These are phyloP conservation scores for Quercus aquifolioides DNA, from an alignment of 306 rosid genomes.

Conservation along the genomic window DNA sequence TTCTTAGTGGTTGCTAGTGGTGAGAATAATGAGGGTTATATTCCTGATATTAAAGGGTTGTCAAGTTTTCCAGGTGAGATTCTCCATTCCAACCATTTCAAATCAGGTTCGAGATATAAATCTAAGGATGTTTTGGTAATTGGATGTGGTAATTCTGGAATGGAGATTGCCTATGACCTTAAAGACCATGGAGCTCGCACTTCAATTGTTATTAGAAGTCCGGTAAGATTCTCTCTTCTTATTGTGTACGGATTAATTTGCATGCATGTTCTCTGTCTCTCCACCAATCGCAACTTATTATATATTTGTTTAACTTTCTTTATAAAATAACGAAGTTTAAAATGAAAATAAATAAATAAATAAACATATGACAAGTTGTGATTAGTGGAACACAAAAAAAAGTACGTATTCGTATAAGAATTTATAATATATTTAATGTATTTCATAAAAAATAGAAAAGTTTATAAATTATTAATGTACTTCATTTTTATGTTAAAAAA, in stretches of 20 bases:
- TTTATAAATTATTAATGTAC: no score
- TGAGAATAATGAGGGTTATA: constrained; percentile 26
- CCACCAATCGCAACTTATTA: no score
- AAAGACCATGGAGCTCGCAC: constrained; percentile 4
- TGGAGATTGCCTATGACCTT: constrained; percentile 55
- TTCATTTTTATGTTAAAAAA: no score
- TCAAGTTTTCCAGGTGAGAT: constrained; percentile 37
- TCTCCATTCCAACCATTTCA: constrained; percentile 45
- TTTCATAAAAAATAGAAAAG: no score
- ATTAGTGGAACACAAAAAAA: no score
- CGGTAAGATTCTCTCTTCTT: constrained; percentile 24
- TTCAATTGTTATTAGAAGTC: constrained; percentile 38
- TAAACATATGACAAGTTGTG: no score
- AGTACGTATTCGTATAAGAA: fast-evolving
- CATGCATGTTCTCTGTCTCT: background rate
- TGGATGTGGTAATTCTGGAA: constrained; percentile 67
- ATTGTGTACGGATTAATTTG: background rate
- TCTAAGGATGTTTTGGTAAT: constrained; percentile 49
- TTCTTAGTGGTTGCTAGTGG: constrained; percentile 45
- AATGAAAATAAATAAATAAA: no score
- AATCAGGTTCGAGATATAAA: constrained; percentile 29
- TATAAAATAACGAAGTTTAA: no score
- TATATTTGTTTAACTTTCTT: no score
- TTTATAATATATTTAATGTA: no score
- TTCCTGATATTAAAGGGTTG: constrained; percentile 37